phyloP scores from a whole-genome alignment of 257 asterid species.

The Orobanche coerulescens region DNA sequence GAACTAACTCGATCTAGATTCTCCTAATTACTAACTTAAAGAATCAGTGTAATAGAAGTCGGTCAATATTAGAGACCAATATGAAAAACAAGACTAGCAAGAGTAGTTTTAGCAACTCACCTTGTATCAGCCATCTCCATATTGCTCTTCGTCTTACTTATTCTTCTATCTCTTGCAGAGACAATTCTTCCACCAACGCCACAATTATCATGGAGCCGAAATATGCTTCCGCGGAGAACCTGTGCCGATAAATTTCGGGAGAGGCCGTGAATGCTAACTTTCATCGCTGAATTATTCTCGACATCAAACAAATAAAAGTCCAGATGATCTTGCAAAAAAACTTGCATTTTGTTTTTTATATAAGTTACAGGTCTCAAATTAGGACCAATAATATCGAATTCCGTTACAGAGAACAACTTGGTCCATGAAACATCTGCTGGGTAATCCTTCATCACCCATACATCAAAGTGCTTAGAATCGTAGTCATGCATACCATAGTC shows the following conservation, averaged over 20 bases:
- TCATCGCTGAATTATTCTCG: neutral
- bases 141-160: too few relatives aligned
- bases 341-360: neutral
- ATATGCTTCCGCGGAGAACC: neutral
- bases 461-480: neutral
- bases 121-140: neutral
- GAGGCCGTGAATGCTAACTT: neutral
- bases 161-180: neutral
- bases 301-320: neutral
- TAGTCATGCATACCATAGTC: neutral
- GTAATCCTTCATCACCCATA: neutral
- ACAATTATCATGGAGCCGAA: neutral
- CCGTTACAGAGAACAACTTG: neutral
- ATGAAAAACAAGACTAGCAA: too few relatives aligned
- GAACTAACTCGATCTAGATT: too few relatives aligned
- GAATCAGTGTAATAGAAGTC: too few relatives aligned
- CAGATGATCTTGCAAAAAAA: neutral
- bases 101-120: neutral
- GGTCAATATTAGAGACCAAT: too few relatives aligned
- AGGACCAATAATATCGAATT: too few relatives aligned
- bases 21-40: too few relatives aligned
- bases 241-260: neutral
- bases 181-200: too few relatives aligned
- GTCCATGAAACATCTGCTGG: neutral
- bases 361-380: neutral